Evolutionary conservation across 495 filamentous ascomycete species (phyloP).

Genomic region (Evernia prunastri): DNA sequence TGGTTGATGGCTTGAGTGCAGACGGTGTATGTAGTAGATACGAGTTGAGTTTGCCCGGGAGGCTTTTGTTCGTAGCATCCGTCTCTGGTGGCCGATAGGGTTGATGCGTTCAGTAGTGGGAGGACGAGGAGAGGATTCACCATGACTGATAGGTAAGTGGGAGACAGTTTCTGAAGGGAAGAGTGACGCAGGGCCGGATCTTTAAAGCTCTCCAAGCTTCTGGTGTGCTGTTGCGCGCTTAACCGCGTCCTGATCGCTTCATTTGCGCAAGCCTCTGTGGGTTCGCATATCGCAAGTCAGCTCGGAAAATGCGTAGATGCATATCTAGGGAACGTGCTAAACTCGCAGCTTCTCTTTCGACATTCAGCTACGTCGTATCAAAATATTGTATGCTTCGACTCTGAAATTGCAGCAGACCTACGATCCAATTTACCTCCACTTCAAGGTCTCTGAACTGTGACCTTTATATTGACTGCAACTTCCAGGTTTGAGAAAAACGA

Average conservation of each 20-base stretch:
- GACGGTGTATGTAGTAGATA: background rate
- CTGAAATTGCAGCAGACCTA: background rate
- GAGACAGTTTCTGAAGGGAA: background rate
- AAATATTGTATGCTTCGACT: background rate
- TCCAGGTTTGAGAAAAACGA: background rate
- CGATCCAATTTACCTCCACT: background rate
- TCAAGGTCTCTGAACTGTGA: background rate
- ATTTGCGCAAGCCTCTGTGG: background rate
- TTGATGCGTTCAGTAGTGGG: background rate
- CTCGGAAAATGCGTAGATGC: background rate
- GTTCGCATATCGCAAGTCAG: conserved; percentile 1
- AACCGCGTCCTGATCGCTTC: background rate
- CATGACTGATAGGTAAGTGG: background rate
- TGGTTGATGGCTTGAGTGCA: conserved; percentile 1
- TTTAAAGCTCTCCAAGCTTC: background rate
- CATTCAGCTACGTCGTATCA: background rate
- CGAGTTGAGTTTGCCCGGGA: background rate
- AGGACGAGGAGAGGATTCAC: background rate
- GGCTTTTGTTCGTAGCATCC: background rate
- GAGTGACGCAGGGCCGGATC: background rate
- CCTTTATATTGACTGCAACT: too few relatives aligned
- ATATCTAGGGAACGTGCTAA: background rate
- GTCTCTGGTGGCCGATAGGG: too few relatives aligned
- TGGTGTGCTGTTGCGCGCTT: background rate
- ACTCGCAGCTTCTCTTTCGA: background rate